These are phyloP conservation scores for Laguncularia racemosa DNA, from an alignment of 345 rosid genomes.

Conservation along the genomic window DNA sequence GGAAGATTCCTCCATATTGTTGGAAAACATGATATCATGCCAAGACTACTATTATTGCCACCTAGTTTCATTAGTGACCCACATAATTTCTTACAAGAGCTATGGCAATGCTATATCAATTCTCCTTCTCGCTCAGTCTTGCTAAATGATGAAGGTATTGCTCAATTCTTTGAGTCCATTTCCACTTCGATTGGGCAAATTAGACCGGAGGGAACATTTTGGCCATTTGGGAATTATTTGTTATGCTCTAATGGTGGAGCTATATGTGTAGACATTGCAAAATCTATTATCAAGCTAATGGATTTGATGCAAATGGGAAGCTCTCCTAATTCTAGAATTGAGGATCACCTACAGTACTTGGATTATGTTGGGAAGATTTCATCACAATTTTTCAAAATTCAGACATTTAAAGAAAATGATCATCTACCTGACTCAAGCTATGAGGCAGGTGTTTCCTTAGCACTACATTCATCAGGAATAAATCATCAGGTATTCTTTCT, in stretches of 20 bases:
- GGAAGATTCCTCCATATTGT: slow-evolving; percentile 71
- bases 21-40: slow-evolving; percentile 46
- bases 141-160: slow-evolving; percentile 3
- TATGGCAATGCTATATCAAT: slow-evolving; percentile 5
- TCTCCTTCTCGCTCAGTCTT: too few relatives aligned
- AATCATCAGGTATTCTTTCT: slow-evolving; percentile 23
- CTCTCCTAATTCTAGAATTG: slow-evolving; percentile 23
- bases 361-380: slow-evolving; percentile 35
- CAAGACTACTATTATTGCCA: slow-evolving; percentile 33
- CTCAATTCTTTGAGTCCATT: slow-evolving; percentile 20
- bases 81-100: slow-evolving; percentile 19
- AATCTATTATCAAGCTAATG: slow-evolving; percentile 48
- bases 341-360: slow-evolving; percentile 56
- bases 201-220: slow-evolving; percentile 18
- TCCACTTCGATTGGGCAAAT: slow-evolving; percentile 1
- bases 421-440: slow-evolving; percentile 44
- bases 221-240: slow-evolving; percentile 70
- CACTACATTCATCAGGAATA: slow-evolving; percentile 60
- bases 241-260: slow-evolving; percentile 70
- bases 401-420: slow-evolving; percentile 23
- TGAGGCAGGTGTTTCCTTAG: slow-evolving; percentile 53
- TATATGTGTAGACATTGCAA: slow-evolving; percentile 60
- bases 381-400: slow-evolving; percentile 28
- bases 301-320: slow-evolving; percentile 26
- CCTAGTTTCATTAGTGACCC: slow-evolving; percentile 17